Conservation (phyloP, 2,329 filamentous ascomycete genomes). For the Helminthosporium solani region DNA sequence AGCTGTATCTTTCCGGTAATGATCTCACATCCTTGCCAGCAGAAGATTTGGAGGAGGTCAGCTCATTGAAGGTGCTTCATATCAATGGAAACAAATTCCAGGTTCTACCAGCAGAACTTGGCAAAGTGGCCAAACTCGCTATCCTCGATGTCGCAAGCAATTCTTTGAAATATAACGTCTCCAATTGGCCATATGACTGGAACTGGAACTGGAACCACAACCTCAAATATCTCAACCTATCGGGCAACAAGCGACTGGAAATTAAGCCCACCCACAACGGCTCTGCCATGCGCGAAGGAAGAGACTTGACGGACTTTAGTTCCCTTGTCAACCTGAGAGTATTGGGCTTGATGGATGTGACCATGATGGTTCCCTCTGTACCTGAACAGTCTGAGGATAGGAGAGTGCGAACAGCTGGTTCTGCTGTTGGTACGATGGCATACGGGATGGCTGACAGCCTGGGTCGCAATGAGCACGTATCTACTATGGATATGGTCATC, state of each 20-base stretch:
- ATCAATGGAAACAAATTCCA: slow-evolving; percentile 99
- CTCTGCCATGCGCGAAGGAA: slow-evolving; percentile 51
- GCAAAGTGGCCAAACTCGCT: slow-evolving; percentile 86
- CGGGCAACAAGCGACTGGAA: slow-evolving; percentile 92
- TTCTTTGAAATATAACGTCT: slow-evolving; percentile 95
- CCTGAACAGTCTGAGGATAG: slow-evolving; percentile 94
- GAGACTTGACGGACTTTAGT: slow-evolving; percentile 87
- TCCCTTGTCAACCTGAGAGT: slow-evolving; percentile 80
- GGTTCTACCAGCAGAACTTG: slow-evolving; percentile 90
- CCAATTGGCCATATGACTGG: slow-evolving; percentile 99
- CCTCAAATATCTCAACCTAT: slow-evolving; percentile 90
- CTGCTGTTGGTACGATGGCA: slow-evolving; percentile 81
- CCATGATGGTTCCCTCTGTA: slow-evolving; percentile 86
- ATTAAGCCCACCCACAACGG: slow-evolving; percentile 66
- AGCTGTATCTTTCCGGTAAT: slow-evolving; percentile 94
- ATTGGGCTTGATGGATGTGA: slow-evolving; percentile 96
- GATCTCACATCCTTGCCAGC: slow-evolving; percentile 87
- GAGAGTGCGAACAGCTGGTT: slow-evolving; percentile 95
- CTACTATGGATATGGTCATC: slow-evolving; percentile 92
- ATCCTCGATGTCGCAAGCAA: slow-evolving; percentile 96
- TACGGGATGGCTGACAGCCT: slow-evolving; percentile 98
- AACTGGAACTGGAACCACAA: slow-evolving; percentile 99
- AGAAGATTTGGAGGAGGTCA: slow-evolving; percentile 89
- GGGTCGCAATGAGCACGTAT: slow-evolving; percentile 89
- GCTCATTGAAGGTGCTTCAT: slow-evolving; percentile 82